Evolutionary conservation across 148 eudicot species (phyloP).

Genomic region (Agrostemma githago): DNA sequence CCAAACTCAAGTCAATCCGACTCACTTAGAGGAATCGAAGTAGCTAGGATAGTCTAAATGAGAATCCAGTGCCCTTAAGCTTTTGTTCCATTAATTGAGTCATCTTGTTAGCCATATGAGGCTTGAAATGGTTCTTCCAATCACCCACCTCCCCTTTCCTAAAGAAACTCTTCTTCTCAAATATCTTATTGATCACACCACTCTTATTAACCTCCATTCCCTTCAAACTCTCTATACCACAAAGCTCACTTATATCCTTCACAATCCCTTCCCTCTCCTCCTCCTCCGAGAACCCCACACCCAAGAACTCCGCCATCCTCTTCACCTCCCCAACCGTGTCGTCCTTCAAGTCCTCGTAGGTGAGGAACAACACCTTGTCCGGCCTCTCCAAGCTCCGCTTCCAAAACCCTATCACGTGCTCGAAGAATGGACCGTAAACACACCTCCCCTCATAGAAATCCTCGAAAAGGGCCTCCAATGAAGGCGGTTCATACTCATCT

Average conservation of each 20-base stretch:
- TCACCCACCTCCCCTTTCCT: conserved; percentile 15
- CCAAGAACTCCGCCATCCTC: conserved; percentile 10
- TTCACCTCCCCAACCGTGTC: not conserved
- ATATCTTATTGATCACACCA: conserved; percentile 5
- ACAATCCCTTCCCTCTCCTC: conserved; percentile 8
- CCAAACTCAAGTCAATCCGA: too few relatives aligned
- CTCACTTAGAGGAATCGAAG: too few relatives aligned
- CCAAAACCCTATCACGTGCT: conserved; percentile 13
- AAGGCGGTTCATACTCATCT: not conserved
- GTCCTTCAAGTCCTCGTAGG: conserved; percentile 8
- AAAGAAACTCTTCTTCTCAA: conserved; percentile 14
- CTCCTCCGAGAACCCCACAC: not conserved
- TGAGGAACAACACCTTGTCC: conserved; percentile 14
- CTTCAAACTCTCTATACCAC: conserved; percentile 8
- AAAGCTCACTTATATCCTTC: not conserved
- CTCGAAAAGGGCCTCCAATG: conserved; percentile 9
- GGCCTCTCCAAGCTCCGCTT: conserved; percentile 5
- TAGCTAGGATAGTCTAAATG: not conserved
- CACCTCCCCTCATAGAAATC: conserved; percentile 15
- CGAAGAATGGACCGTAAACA: conserved; percentile 13
- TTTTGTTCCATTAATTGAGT: conserved; percentile 8
- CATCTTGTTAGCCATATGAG: conserved; percentile 3
- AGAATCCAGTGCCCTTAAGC: conserved; percentile 8
- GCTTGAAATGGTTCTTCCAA: conserved; percentile 12
- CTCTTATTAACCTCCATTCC: conserved; percentile 14